A percentile compares a stretch with the other conserved stretches of the same genome.
phyloP scores from a whole-genome alignment of 2,329 filamentous ascomycete species.

The Hawksworthiomyces lignivorus region DNA sequence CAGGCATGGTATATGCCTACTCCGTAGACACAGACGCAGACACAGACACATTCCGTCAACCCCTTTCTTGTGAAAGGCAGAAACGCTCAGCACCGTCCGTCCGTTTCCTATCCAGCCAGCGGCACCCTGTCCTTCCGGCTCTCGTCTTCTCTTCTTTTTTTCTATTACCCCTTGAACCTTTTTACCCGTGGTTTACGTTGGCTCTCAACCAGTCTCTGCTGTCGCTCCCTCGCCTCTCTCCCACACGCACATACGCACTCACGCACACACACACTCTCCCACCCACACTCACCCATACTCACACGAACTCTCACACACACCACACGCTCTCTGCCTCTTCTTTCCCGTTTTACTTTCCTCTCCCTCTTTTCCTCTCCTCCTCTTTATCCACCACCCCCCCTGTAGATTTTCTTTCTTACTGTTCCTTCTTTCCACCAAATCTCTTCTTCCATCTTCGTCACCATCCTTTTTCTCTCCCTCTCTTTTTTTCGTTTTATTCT shows the following conservation, averaged over 20 bases:
- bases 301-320: not conserved
- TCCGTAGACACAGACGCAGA: too few relatives aligned
- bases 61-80: too few relatives aligned
- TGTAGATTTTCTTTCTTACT: not conserved
- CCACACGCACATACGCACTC: not conserved
- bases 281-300: too few relatives aligned
- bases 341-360: not conserved
- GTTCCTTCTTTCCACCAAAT: too few relatives aligned
- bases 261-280: not conserved
- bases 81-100: too few relatives aligned
- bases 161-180: not conserved
- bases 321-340: not conserved
- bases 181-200: not conserved
- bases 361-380: not conserved
- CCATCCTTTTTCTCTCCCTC: not conserved
- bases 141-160: not conserved
- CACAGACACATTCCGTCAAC: too few relatives aligned
- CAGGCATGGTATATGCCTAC: too few relatives aligned
- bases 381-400: not conserved
- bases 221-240: not conserved
- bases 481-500: not conserved
- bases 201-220: not conserved
- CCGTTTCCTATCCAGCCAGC: not conserved
- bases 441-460: conserved; percentile 2
- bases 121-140: conserved; percentile 1